phyloP scores from a whole-genome alignment of 2,329 filamentous ascomycete species.

The Colletotrichum musae region DNA sequence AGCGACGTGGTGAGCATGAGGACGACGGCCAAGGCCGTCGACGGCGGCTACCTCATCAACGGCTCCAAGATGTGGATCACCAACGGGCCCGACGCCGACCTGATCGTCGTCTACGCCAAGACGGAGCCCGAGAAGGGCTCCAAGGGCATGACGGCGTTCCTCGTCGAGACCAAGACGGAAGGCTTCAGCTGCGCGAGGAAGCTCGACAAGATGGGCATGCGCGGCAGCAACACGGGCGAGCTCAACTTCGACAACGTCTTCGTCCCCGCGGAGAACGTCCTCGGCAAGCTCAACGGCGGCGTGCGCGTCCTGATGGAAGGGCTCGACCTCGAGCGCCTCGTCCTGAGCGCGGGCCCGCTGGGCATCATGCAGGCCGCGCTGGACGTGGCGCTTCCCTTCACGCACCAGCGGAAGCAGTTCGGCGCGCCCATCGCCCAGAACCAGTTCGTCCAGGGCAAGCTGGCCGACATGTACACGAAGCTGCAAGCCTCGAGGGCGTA shows the following conservation, averaged over 20 bases:
- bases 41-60: conserved; percentile 88
- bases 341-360: conserved; percentile 90
- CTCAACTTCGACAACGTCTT: conserved; percentile 93
- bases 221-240: conserved; percentile 96
- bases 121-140: conserved; percentile 84
- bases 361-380: conserved; percentile 95
- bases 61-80: conserved; percentile 99
- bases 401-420: conserved; percentile 92
- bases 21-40: conserved; percentile 82
- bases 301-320: conserved; percentile 96
- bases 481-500: conserved; percentile 87
- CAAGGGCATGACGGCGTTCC: conserved; percentile 95
- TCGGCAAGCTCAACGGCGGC: conserved; percentile 85
- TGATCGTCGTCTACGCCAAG: conserved; percentile 97
- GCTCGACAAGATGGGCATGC: conserved; percentile 98
- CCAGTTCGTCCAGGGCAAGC: conserved; percentile 91
- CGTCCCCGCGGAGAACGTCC: conserved; percentile 84
- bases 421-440: conserved; percentile 88
- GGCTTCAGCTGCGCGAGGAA: conserved; percentile 93
- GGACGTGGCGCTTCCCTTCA: conserved; percentile 89
- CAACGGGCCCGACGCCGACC: conserved; percentile 94
- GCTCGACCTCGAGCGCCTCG: conserved; percentile 91
- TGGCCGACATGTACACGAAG: conserved; percentile 98
- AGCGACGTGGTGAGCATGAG: conserved; percentile 98
- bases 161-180: conserved; percentile 78